Evolutionary conservation across 2,329 filamentous ascomycete species (phyloP).

Genomic region (Aplosporella prunicola): DNA sequence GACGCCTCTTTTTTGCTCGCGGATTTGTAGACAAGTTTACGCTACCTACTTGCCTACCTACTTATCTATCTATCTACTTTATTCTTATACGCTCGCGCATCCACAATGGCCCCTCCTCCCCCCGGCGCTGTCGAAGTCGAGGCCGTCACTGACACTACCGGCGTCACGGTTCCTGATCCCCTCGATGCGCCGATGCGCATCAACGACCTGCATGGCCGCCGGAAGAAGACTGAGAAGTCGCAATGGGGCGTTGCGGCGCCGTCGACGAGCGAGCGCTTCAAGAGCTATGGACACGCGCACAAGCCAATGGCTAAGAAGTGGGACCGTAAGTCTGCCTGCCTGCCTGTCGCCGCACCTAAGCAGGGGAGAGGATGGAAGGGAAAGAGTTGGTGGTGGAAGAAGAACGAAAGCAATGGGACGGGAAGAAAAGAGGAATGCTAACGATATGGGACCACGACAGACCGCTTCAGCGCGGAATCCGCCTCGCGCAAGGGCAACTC

Average conservation of each 20-base stretch:
- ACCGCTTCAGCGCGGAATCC: conserved; percentile 42
- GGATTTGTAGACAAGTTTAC: no score
- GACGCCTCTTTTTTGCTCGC: no score
- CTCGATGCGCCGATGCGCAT: conserved; percentile 46
- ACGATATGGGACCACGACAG: conserved; percentile 17
- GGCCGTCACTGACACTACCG: conserved; percentile 39
- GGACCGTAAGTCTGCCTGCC: conserved; percentile 56
- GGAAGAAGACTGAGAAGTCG: conserved; percentile 62
- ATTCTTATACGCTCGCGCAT: no score
- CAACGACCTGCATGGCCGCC: conserved; percentile 56
- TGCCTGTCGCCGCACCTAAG: not conserved
- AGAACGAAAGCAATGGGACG: not conserved
- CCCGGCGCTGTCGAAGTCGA: conserved; percentile 32
- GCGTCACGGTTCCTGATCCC: conserved; percentile 37
- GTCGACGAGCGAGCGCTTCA: conserved; percentile 75
- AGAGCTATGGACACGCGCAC: conserved; percentile 50
- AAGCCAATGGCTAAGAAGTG: conserved; percentile 75
- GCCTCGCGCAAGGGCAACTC: conserved; percentile 46
- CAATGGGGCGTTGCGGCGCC: conserved; percentile 66
- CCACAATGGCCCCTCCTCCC: no score
- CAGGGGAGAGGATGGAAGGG: not conserved
- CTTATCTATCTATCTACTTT: no score
- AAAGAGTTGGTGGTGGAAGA: not conserved
- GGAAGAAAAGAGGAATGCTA: not conserved
- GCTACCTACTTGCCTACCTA: no score